These are phyloP conservation scores for Phialophora expanda DNA, from an alignment of 2,329 filamentous ascomycete species.

Conservation along the genomic window DNA sequence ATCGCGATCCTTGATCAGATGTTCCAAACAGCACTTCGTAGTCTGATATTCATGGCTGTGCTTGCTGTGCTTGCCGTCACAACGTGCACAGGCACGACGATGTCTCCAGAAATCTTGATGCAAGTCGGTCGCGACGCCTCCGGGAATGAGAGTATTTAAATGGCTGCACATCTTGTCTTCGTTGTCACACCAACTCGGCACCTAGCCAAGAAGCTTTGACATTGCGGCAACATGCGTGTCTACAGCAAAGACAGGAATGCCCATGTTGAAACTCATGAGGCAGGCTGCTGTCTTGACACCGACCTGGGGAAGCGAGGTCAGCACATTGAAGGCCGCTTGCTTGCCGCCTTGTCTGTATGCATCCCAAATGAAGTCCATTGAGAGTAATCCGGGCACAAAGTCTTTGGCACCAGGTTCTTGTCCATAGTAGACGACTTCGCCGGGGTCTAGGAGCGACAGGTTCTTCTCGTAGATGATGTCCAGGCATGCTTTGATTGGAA, in stretches of 20 bases:
- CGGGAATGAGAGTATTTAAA: conserved; percentile 64
- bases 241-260: conserved; percentile 67
- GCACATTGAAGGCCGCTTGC: conserved; percentile 33
- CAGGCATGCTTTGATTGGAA: conserved; percentile 28
- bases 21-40: conserved; percentile 39
- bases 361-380: conserved; percentile 37
- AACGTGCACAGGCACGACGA: conserved; percentile 65
- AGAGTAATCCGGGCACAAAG: conserved; percentile 39
- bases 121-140: conserved; percentile 65
- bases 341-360: conserved; percentile 28
- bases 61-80: conserved; percentile 63
- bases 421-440: conserved; percentile 20
- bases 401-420: conserved; percentile 31
- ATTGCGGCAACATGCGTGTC: conserved; percentile 70
- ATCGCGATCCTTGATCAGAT: not conserved
- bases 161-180: conserved; percentile 47
- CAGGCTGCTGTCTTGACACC: conserved; percentile 69
- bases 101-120: conserved; percentile 67
- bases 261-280: conserved; percentile 67
- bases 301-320: conserved; percentile 56
- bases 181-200: conserved; percentile 52
- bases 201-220: conserved; percentile 66
- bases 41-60: conserved; percentile 67
- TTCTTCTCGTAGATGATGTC: conserved; percentile 30
- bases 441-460: conserved; percentile 16